phyloP scores from a whole-genome alignment of 2,329 filamentous ascomycete species.

The Botrytis porri region DNA sequence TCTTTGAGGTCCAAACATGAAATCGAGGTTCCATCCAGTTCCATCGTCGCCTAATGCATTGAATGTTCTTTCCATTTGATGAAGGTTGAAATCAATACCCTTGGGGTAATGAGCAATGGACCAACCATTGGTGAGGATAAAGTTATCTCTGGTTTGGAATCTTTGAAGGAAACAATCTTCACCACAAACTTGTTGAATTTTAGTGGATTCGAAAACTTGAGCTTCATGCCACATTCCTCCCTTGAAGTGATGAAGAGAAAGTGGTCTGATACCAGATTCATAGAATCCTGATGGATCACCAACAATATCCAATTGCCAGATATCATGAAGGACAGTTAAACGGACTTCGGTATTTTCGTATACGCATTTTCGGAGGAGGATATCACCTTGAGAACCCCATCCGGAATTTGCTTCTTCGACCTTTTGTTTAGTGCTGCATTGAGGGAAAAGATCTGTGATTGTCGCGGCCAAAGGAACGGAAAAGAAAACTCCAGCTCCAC shows the following conservation, averaged over 20 bases:
- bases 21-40: slow-evolving; percentile 42
- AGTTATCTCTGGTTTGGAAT: slow-evolving; percentile 35
- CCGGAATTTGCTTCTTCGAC: slow-evolving; percentile 54
- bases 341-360: slow-evolving; percentile 37
- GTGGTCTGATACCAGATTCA: slow-evolving; percentile 33
- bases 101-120: slow-evolving; percentile 35
- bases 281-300: slow-evolving; percentile 37
- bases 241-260: slow-evolving; percentile 37
- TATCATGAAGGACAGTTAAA: slow-evolving; percentile 33
- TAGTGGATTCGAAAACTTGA: slow-evolving; percentile 30
- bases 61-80: slow-evolving; percentile 37
- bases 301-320: slow-evolving; percentile 36
- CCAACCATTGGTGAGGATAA: slow-evolving; percentile 37
- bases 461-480: slow-evolving; percentile 44
- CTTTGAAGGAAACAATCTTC: slow-evolving; percentile 38
- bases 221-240: slow-evolving; percentile 53
- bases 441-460: slow-evolving; percentile 46
- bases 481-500: slow-evolving; percentile 38
- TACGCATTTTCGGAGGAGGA: slow-evolving; percentile 36
- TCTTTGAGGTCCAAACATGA: slow-evolving; percentile 50
- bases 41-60: slow-evolving; percentile 31
- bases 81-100: slow-evolving; percentile 35
- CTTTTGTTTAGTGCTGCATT: slow-evolving; percentile 50
- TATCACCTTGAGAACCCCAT: slow-evolving; percentile 49
- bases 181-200: slow-evolving; percentile 35